Evolutionary conservation across 2,329 filamentous ascomycete genomes (phyloP), one percentile per base, ranked within the genome.

Genomic region (Sporothrix pseudoabietina): DNA sequence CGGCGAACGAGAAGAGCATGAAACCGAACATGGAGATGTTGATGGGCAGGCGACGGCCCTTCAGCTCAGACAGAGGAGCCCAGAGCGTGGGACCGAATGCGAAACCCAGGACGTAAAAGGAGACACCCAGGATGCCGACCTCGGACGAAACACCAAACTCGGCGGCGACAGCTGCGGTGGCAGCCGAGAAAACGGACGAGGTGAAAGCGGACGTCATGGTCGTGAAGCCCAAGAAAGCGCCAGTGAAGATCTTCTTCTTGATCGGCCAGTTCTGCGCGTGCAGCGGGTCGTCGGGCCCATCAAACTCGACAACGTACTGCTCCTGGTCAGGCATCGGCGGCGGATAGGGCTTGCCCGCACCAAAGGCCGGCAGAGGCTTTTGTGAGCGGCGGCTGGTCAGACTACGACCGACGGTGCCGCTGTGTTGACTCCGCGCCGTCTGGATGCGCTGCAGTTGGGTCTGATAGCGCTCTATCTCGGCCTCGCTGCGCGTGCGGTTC

Each of bases 211-310:
- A 84, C 1, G 88, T 88, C 77, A 94, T 84, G 22, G 92, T 94
- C 16, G 91, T 93, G 78, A 90, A 94, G 19, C 90, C 92, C 57
- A 94, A 83, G 77, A 94, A 90, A 55, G 86, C 85, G 26, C 89
- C 88, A 0, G 90, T 92, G 4, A 87, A 77, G 54, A 94, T 69
- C 89, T 97, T 97, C 84, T 92, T 94, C 79, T 84, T 88, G 71
- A 92, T 79, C 0, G 92, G 87, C 94, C 94, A 97, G 80, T 97
- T 97, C 82, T 95, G 92, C 0, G 93, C 91, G 81, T 97, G 94
- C 74, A 94, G 79, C 2, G 94, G 94, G 78, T 97, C 94, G 76
- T 94, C 87, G 0, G 89, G 91, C 0, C 94, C 94, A 77, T 94
- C 91, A 79, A 97, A 97, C 81, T 94, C 92, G 59, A 94, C 92